Evolutionary conservation across 345 rosid species (phyloP).

Genomic region (Noccaea bulbosa): DNA sequence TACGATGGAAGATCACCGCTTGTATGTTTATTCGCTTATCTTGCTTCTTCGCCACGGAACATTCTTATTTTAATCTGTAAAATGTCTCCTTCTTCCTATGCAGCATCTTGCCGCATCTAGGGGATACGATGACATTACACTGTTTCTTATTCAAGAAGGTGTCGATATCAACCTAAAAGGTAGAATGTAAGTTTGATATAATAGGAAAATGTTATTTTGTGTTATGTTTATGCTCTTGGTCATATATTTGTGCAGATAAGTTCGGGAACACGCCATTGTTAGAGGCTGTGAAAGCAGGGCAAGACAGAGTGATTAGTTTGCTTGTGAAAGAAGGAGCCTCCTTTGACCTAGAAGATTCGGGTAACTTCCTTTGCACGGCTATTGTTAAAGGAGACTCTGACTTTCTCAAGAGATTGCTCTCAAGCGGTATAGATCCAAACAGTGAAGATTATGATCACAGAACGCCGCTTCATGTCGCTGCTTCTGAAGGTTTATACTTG

Average conservation of each 20-base stretch:
- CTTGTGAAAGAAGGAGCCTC: constrained; percentile 74
- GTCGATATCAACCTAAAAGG: constrained; percentile 75
- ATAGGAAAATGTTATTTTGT: background rate
- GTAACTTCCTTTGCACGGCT: constrained; percentile 67
- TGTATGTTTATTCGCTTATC: constrained; percentile 47
- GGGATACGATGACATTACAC: constrained; percentile 73
- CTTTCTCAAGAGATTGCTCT: constrained; percentile 68
- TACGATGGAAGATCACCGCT: constrained; percentile 93
- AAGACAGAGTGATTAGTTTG: constrained; percentile 62
- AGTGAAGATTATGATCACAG: constrained; percentile 84
- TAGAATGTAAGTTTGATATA: constrained; percentile 29
- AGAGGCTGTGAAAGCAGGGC: constrained; percentile 85
- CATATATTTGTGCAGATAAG: constrained; percentile 55
- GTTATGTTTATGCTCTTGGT: constrained; percentile 15
- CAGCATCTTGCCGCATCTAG: constrained; percentile 94
- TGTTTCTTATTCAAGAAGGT: constrained; percentile 65
- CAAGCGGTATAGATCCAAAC: constrained; percentile 79
- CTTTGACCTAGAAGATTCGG: constrained; percentile 70
- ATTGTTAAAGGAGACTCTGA: constrained; percentile 82
- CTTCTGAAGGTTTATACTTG: constrained; percentile 78
- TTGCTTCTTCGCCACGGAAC: background rate
- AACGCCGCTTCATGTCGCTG: constrained; percentile 91
- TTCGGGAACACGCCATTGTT: constrained; percentile 85
- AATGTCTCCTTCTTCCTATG: constrained; percentile 39
- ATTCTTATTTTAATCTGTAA: background rate